A percentile compares a stretch with the other conserved stretches of the same genome.
These are phyloP conservation scores for Drechmeria coniospora DNA, from an alignment of 2,329 filamentous ascomycete species.

Conservation along the genomic window DNA sequence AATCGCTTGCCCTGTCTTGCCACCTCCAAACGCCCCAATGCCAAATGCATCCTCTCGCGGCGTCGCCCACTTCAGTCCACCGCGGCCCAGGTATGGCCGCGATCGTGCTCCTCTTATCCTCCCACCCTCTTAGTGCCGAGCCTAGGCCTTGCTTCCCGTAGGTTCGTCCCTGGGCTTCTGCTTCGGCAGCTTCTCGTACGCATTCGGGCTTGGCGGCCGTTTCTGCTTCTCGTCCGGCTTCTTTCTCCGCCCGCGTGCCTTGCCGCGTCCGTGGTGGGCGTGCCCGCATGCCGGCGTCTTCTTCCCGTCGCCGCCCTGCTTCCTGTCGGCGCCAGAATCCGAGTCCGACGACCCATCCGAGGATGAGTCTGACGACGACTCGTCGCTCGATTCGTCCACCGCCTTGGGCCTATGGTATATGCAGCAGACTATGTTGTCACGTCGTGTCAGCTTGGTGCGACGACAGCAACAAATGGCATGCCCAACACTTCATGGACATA, in stretches of 20 bases:
- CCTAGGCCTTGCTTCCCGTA: slow-evolving; percentile 9
- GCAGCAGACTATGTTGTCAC: slow-evolving; percentile 99
- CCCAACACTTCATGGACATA: too few relatives aligned
- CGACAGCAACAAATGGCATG: too few relatives aligned
- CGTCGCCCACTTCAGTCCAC: too few relatives aligned
- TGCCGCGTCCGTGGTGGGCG: slow-evolving; percentile 14
- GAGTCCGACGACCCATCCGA: slow-evolving; percentile 34
- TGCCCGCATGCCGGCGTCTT: slow-evolving; percentile 18
- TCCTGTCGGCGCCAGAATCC: slow-evolving; percentile 32
- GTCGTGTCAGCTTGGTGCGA: too few relatives aligned
- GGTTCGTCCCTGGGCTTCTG: slow-evolving; percentile 18
- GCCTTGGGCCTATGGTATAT: slow-evolving; percentile 84
- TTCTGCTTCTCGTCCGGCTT: slow-evolving; percentile 20
- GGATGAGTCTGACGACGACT: slow-evolving; percentile 34
- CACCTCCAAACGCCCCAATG: too few relatives aligned
- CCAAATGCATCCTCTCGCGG: too few relatives aligned
- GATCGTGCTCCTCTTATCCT: too few relatives aligned
- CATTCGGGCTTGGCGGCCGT: slow-evolving; percentile 55
- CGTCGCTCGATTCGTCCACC: slow-evolving; percentile 68
- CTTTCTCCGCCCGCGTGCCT: slow-evolving; percentile 7
- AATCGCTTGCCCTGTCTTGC: slow-evolving; percentile 1
- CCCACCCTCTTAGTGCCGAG: too few relatives aligned
- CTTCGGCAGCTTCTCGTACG: slow-evolving; percentile 59
- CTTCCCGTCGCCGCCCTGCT: slow-evolving; percentile 18
- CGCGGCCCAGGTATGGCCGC: too few relatives aligned